Percentiles rank a stretch among this genome's conserved stretches.
These are phyloP conservation scores for Infundibulicybe gibba DNA, from an alignment of 768 basidiomycete species.

Conservation along the genomic window DNA sequence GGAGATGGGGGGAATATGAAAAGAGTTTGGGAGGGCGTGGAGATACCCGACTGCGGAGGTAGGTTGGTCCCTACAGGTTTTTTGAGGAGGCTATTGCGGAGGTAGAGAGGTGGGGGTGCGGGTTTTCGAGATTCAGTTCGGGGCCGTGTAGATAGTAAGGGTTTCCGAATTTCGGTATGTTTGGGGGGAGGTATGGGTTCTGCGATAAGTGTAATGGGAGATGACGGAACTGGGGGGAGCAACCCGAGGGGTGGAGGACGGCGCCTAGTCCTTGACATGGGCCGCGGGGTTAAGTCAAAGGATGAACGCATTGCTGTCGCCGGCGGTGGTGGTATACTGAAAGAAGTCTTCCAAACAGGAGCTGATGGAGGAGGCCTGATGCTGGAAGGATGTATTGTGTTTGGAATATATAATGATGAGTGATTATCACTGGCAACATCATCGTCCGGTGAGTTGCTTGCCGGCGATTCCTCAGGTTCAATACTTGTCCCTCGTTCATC, in stretches of 20 bases:
- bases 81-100: constrained; percentile 34
- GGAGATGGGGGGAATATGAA: constrained; percentile 86
- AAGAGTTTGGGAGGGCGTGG: constrained; percentile 76
- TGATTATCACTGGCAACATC: constrained; percentile 27
- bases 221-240: constrained; percentile 71
- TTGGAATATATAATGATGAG: constrained; percentile 15
- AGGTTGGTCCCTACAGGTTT: constrained; percentile 19
- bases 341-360: constrained; percentile 56
- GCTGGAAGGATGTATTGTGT: constrained; percentile 20
- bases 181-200: constrained; percentile 16
- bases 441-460: constrained; percentile 43
- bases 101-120: constrained; percentile 52
- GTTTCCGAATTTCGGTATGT: constrained; percentile 3
- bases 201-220: constrained; percentile 55
- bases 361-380: constrained; percentile 48
- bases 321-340: constrained; percentile 48
- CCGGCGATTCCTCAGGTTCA: constrained; percentile 33
- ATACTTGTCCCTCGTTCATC: constrained; percentile 30
- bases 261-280: constrained; percentile 45
- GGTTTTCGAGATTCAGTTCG: constrained; percentile 56
- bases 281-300: constrained; percentile 38
- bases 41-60: constrained; percentile 19
- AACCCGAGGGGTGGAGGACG: constrained; percentile 59
- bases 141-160: constrained; percentile 29
- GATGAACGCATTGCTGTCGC: constrained; percentile 49